Conservation (phyloP, 306 rosid genomes). For the Oxytropis ochrocephala region DNA sequence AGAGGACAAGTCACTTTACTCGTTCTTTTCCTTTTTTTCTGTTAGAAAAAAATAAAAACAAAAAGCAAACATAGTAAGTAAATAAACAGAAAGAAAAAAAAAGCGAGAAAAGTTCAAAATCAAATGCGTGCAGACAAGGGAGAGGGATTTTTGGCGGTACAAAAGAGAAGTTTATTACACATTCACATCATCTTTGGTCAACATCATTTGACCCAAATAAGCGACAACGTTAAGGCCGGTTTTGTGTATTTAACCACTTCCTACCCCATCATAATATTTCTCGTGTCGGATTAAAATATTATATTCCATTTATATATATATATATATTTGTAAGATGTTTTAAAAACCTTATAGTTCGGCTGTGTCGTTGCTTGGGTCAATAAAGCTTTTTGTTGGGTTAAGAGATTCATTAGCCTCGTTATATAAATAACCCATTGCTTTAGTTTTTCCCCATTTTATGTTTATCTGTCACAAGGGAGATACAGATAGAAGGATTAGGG, state of each 20-base stretch:
- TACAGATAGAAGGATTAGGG: not conserved
- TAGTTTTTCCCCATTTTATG: not conserved
- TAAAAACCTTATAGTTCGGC: constrained; percentile 39
- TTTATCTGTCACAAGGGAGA: constrained; percentile 22
- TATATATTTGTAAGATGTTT: not conserved
- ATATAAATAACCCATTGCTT: constrained; percentile 32
- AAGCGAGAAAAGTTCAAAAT: constrained; percentile 16
- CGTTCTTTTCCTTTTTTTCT: not conserved
- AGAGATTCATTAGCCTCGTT: not conserved
- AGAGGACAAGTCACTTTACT: not conserved
- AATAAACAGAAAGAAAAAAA: not conserved
- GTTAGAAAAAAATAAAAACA: not conserved
- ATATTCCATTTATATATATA: too few relatives aligned
- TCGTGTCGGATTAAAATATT: not conserved
- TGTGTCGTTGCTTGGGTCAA: constrained; percentile 34
- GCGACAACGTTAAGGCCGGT: constrained; percentile 28
- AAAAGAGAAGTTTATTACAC: constrained; percentile 14
- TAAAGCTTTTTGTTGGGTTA: not conserved
- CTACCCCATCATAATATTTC: constrained; percentile 12
- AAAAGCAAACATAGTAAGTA: not conserved
- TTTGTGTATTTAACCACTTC: constrained; percentile 18
- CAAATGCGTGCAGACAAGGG: constrained; percentile 43
- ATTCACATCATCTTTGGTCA: constrained; percentile 46
- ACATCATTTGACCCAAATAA: constrained; percentile 44
- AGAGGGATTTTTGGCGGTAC: constrained; percentile 27